phyloP scores from a whole-genome alignment of 768 basidiomycete species.

The Tulasnella sp. region DNA sequence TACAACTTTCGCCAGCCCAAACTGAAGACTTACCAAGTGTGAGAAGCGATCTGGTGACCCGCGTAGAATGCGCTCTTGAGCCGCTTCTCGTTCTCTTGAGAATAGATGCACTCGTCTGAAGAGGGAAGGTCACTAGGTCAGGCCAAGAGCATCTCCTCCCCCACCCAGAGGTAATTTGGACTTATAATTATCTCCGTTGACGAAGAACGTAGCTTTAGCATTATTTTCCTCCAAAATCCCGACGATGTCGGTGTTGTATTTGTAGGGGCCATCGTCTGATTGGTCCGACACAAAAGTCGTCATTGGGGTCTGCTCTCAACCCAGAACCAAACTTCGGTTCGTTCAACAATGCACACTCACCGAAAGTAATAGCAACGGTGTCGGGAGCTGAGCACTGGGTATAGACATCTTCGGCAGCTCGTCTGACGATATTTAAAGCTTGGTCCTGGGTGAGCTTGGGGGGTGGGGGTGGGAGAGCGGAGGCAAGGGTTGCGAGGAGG shows the following conservation, averaged over 20 bases:
- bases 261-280: conserved; percentile 28
- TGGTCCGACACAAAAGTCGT: not conserved
- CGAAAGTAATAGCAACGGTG: not conserved
- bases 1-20: too few species aligned
- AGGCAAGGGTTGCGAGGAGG: not conserved
- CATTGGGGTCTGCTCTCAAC: not conserved
- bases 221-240: not conserved
- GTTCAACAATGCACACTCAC: not conserved
- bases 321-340: too few species aligned
- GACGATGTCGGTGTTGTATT: conserved; percentile 7
- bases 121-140: too few species aligned
- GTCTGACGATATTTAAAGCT: not conserved
- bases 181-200: not conserved
- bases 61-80: not conserved
- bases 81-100: not conserved
- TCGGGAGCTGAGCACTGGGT: not conserved
- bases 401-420: not conserved
- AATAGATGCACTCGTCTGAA: not conserved
- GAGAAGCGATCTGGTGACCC: conserved; percentile 20
- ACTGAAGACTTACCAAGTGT: conserved; percentile 3
- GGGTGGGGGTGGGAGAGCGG: not conserved
- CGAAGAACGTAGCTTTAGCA: conserved; percentile 16
- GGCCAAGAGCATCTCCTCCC: too few species aligned
- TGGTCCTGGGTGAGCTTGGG: not conserved
- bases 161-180: too few species aligned